Percentiles rank a stretch among this genome's conserved stretches.
phyloP scores from a whole-genome alignment of 1,284 basidiomycete genomes.

The Moesziomyces sp. region DNA sequence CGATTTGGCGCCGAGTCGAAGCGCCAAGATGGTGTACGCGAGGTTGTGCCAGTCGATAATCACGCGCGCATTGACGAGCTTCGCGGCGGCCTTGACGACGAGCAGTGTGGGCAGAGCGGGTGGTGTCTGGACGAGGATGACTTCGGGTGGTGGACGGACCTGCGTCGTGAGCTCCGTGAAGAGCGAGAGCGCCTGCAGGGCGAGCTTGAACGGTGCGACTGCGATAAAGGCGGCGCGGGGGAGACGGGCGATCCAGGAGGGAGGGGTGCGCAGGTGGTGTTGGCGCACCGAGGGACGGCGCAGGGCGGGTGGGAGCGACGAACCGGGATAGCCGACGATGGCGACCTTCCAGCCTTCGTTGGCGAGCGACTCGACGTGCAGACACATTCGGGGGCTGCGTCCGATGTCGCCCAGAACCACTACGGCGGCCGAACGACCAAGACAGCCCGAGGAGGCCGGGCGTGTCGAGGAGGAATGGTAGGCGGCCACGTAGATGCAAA shows the following conservation, averaged over 20 bases:
- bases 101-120: conserved; percentile 93
- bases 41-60: conserved; percentile 99
- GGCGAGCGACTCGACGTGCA: conserved; percentile 92
- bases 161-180: conserved; percentile 67
- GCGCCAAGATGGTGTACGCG: conserved; percentile 89
- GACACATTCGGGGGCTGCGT: conserved; percentile 97
- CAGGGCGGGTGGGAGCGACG: conserved; percentile 48
- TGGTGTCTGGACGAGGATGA: conserved; percentile 92
- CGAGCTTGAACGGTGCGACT: conserved; percentile 82
- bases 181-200: conserved; percentile 49
- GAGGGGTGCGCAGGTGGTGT: conserved; percentile 76
- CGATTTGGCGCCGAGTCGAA: conserved; percentile 79
- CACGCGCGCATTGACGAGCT: conserved; percentile 79
- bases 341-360: conserved; percentile 81
- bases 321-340: conserved; percentile 79
- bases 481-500: conserved; percentile 53
- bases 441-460: conserved; percentile 13
- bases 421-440: conserved; percentile 74
- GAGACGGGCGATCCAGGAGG: conserved; percentile 72
- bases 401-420: conserved; percentile 96
- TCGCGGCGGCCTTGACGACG: conserved; percentile 80
- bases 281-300: conserved; percentile 36
- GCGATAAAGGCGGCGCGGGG: conserved; percentile 77
- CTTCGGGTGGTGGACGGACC: conserved; percentile 79
- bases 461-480: conserved; percentile 30